A percentile compares a stretch with the other conserved stretches of the same genome.
These are phyloP conservation scores for Daphne laureola DNA, from an alignment of 441 rosid species.

Conservation along the genomic window DNA sequence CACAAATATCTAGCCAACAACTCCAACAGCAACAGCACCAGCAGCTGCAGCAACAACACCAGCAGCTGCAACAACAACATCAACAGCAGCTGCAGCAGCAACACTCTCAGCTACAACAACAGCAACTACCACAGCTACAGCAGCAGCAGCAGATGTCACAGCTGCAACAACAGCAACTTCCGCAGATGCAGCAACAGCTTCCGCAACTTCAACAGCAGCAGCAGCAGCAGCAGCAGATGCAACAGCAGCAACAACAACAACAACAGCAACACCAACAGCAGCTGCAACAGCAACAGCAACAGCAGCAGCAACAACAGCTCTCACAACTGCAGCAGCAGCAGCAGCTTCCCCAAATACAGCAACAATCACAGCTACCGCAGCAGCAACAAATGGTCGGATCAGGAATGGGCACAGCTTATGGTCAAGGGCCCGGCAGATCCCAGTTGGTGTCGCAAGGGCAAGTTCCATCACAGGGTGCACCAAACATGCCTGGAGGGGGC, in stretches of 20 bases:
- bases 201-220: conserved; percentile 26
- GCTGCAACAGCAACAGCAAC: conserved; percentile 15
- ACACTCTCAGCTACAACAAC: conserved; percentile 18
- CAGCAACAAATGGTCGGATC: conserved; percentile 78
- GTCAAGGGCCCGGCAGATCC: conserved; percentile 59
- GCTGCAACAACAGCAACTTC: too few relatives aligned
- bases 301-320: conserved; percentile 23
- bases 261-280: conserved; percentile 27
- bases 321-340: conserved; percentile 30
- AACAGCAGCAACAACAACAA: conserved; percentile 20
- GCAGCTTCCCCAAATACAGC: conserved; percentile 18
- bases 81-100: conserved; percentile 30
- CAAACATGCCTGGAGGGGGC: conserved; percentile 67
- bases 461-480: conserved; percentile 63
- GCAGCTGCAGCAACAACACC: conserved; percentile 28
- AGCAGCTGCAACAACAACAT: conserved; percentile 30
- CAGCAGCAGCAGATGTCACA: conserved; percentile 28
- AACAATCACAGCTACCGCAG: conserved; percentile 25
- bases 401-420: conserved; percentile 68
- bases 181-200: conserved; percentile 25
- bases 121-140: conserved; percentile 26
- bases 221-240: conserved; percentile 21
- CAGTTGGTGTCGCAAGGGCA: conserved; percentile 57
- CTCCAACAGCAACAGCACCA: conserved; percentile 29
- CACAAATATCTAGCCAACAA: conserved; percentile 72